phyloP scores from a whole-genome alignment of 148 eudicot species.

The Heliosperma pusillum region DNA sequence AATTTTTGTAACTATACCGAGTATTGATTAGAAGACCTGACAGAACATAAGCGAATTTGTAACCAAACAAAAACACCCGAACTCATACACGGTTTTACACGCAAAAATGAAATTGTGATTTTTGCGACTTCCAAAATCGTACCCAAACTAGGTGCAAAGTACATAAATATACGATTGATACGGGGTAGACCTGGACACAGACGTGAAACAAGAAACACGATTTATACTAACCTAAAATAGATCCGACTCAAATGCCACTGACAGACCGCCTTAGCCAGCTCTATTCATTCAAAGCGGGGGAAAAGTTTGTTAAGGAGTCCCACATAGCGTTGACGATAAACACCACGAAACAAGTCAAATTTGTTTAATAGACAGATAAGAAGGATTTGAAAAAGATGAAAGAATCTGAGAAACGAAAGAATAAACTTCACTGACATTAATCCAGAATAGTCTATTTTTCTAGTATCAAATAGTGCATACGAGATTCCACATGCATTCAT shows the following conservation, averaged over 20 bases:
- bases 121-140: neutral
- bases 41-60: neutral
- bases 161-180: neutral
- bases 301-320: neutral
- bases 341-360: slow-evolving; percentile 12
- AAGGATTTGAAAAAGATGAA: slow-evolving; percentile 3
- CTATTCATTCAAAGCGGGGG: neutral
- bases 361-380: neutral
- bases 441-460: neutral
- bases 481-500: neutral
- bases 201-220: neutral
- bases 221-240: neutral
- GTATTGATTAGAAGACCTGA: neutral
- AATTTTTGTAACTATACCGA: neutral
- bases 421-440: slow-evolving; percentile 1
- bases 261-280: neutral
- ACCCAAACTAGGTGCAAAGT: neutral
- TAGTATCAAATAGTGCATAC: neutral
- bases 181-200: neutral
- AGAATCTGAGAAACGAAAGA: slow-evolving; percentile 13
- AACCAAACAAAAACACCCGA: neutral
- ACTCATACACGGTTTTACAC: neutral
- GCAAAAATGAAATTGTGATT: neutral
- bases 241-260: neutral
- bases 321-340: slow-evolving; percentile 1